Conservation (phyloP, 345 rosid genomes). For the Citrus maxima region DNA sequence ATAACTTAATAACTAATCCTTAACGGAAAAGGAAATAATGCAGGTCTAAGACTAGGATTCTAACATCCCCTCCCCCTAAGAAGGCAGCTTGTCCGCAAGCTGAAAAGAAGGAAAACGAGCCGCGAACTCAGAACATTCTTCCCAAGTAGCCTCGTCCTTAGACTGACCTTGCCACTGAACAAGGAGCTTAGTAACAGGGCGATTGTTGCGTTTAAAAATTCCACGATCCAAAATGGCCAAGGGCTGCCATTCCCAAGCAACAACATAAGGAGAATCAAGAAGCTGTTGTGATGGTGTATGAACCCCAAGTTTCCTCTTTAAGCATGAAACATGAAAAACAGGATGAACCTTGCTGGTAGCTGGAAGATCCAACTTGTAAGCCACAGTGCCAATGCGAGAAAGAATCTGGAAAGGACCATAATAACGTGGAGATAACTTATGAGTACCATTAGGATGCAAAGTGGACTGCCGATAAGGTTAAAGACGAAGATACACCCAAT, state of each 20-base stretch:
- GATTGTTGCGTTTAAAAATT: background rate
- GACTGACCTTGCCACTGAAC: background rate
- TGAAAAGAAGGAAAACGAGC: background rate
- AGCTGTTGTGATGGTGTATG: background rate
- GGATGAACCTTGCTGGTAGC: too few species aligned
- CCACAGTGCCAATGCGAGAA: too few species aligned
- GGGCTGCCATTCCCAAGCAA: background rate
- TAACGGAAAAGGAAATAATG: too few species aligned
- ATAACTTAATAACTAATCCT: too few species aligned
- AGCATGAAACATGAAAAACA: background rate
- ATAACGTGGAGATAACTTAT: too few species aligned
- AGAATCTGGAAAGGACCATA: too few species aligned
- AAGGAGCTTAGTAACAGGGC: background rate
- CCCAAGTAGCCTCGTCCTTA: background rate
- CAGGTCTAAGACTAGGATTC: too few species aligned
- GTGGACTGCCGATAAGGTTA: too few species aligned
- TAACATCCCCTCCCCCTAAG: too few species aligned
- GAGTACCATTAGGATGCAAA: too few species aligned
- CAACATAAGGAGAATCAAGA: background rate
- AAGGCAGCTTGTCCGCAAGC: background rate
- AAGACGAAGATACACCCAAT: too few species aligned
- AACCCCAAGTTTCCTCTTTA: background rate
- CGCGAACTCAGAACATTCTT: background rate
- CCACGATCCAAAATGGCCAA: background rate
- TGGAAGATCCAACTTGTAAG: too few species aligned